These are phyloP conservation scores for Cryptococcus sp. DNA, from an alignment of 1,284 basidiomycete species.

Conservation along the genomic window DNA sequence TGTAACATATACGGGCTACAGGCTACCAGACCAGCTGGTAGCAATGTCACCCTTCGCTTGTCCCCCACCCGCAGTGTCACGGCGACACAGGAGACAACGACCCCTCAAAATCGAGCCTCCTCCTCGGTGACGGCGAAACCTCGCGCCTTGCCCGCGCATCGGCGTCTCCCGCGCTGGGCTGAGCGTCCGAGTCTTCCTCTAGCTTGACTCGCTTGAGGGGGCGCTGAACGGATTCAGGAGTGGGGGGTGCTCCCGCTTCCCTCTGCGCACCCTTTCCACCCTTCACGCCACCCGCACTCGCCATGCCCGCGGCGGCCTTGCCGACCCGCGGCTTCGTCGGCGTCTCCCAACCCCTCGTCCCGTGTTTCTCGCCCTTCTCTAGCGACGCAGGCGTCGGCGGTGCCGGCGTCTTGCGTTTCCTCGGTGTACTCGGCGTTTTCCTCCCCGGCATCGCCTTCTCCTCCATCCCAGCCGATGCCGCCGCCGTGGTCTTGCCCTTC, in stretches of 20 bases:
- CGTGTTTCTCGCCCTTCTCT: not conserved
- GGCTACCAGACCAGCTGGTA: too few relatives aligned
- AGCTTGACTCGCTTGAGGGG: not conserved
- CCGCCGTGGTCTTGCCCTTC: too few relatives aligned
- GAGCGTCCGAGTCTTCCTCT: not conserved
- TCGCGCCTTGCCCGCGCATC: not conserved
- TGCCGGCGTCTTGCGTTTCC: not conserved
- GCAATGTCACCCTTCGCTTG: too few relatives aligned
- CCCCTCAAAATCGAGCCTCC: not conserved
- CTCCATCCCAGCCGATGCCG: too few relatives aligned
- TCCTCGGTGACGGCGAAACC: not conserved
- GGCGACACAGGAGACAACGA: not conserved
- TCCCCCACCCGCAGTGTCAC: too few relatives aligned
- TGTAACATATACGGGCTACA: too few relatives aligned
- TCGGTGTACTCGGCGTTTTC: constrained; percentile 1
- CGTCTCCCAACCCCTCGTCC: not conserved
- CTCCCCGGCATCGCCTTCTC: not conserved
- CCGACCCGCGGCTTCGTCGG: not conserved
- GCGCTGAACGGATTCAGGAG: not conserved
- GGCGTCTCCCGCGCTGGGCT: too few relatives aligned
- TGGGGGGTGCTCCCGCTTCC: not conserved
- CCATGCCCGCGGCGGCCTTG: too few relatives aligned
- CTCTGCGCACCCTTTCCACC: not conserved
- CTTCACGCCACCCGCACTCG: too few relatives aligned
- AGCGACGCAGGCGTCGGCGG: constrained; percentile 15